These are phyloP conservation scores for Phragmites australis DNA, from an alignment of 176 grass and related monocot genomes.

Conservation along the genomic window DNA sequence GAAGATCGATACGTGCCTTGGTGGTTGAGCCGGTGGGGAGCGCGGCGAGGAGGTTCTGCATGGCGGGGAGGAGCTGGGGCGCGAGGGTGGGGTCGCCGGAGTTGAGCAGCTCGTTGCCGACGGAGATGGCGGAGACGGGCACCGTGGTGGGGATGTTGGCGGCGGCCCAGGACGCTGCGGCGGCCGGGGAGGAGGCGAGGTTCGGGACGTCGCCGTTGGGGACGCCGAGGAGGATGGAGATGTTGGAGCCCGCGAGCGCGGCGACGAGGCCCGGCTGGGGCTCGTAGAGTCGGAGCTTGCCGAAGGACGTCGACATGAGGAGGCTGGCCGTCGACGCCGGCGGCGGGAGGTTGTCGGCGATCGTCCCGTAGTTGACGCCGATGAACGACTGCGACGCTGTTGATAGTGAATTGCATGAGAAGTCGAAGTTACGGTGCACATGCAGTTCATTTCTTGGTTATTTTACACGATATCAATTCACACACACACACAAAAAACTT, in stretches of 20 bases:
- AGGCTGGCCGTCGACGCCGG: constrained; percentile 63
- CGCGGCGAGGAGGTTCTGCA: constrained; percentile 88
- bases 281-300: constrained; percentile 79
- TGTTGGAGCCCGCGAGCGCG: constrained; percentile 56
- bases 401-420: background rate
- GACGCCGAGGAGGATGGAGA: constrained; percentile 77
- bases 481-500: no score
- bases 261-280: constrained; percentile 59
- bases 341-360: constrained; percentile 83
- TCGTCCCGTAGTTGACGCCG: constrained; percentile 86
- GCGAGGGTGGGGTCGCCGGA: constrained; percentile 60
- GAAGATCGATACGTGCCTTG: constrained; percentile 53
- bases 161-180: constrained; percentile 60
- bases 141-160: constrained; percentile 63
- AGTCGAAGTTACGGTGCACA: background rate
- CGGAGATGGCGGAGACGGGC: constrained; percentile 69
- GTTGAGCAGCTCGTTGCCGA: constrained; percentile 90
- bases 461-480: no score
- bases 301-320: constrained; percentile 66
- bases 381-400: constrained; percentile 73
- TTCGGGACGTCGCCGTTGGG: constrained; percentile 68
- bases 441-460: background rate
- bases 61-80: constrained; percentile 76
- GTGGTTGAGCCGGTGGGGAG: constrained; percentile 66
- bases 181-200: constrained; percentile 62